Evolutionary conservation across 495 filamentous ascomycete genomes (phyloP).

Genomic region (Aspergillus panamensis): DNA sequence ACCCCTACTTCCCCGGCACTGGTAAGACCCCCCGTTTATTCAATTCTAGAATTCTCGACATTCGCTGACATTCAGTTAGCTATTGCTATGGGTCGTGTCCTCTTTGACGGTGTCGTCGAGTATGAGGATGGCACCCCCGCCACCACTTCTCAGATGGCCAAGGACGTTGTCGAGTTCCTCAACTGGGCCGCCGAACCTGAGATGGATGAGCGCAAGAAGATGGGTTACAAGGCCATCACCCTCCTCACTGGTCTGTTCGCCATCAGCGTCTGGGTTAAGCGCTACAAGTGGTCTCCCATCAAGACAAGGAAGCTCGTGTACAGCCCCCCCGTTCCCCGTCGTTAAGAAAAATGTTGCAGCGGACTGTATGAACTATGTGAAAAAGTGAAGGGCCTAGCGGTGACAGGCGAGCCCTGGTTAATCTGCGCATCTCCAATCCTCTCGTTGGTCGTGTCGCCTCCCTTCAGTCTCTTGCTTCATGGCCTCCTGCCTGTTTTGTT

Average conservation of each 20-base stretch:
- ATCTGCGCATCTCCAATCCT: slow-evolving; percentile 25
- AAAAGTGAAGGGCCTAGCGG: slow-evolving; percentile 32
- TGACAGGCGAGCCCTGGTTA: slow-evolving; percentile 32
- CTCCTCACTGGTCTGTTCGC: slow-evolving; percentile 75
- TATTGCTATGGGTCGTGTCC: slow-evolving; percentile 97
- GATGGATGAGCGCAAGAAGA: slow-evolving; percentile 98
- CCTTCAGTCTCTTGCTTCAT: slow-evolving; percentile 33
- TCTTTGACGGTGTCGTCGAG: slow-evolving; percentile 96
- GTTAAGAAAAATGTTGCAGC: slow-evolving; percentile 31
- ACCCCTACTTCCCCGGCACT: slow-evolving; percentile 99
- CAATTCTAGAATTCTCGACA: not conserved
- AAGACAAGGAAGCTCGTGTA: slow-evolving; percentile 94
- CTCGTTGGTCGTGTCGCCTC: slow-evolving; percentile 27
- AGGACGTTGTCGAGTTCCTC: slow-evolving; percentile 97
- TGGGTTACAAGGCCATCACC: slow-evolving; percentile 92
- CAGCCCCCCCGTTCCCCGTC: slow-evolving; percentile 62
- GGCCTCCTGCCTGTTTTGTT: slow-evolving; percentile 43
- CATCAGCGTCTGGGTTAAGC: slow-evolving; percentile 95
- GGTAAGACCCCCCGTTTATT: slow-evolving; percentile 38
- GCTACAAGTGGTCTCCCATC: slow-evolving; percentile 94
- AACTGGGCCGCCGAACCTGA: slow-evolving; percentile 99
- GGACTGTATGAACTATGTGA: slow-evolving; percentile 34
- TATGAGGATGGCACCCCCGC: slow-evolving; percentile 97
- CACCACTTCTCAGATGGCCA: slow-evolving; percentile 97
- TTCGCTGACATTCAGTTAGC: slow-evolving; percentile 45